A percentile compares a stretch with the other conserved stretches of the same genome.
phyloP scores from a whole-genome alignment of 2,329 filamentous ascomycete species.

The Colletotrichum tanaceti region DNA sequence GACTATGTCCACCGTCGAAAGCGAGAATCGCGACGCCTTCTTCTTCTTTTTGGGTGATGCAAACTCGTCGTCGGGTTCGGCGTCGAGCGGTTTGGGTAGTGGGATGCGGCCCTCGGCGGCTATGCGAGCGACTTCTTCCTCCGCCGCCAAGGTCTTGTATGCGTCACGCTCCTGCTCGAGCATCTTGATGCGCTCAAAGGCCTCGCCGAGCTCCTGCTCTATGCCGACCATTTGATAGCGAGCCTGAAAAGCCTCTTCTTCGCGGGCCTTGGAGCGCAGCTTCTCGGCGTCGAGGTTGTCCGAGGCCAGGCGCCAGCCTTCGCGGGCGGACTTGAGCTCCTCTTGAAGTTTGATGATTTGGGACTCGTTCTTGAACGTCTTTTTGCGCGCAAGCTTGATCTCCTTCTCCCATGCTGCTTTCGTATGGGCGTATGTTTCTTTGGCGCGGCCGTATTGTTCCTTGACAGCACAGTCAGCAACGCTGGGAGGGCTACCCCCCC shows the following conservation, averaged over 20 bases:
- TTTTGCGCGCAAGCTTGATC: slow-evolving; percentile 75
- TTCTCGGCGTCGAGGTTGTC: slow-evolving; percentile 72
- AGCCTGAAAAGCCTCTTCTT: slow-evolving; percentile 76
- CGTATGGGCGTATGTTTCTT: slow-evolving; percentile 75
- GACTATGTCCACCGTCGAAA: slow-evolving; percentile 61
- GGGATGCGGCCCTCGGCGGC: slow-evolving; percentile 78
- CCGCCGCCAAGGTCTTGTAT: slow-evolving; percentile 76
- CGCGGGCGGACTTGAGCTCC: slow-evolving; percentile 73
- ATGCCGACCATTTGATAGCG: slow-evolving; percentile 73
- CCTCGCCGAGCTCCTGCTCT: slow-evolving; percentile 74
- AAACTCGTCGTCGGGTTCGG: slow-evolving; percentile 67
- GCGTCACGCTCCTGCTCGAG: slow-evolving; percentile 81
- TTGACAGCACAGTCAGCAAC: slow-evolving; percentile 49
- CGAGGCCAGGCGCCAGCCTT: slow-evolving; percentile 65
- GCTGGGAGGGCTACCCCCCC: background rate
- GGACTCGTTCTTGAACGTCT: slow-evolving; percentile 80
- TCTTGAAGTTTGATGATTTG: slow-evolving; percentile 77
- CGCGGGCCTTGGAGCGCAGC: slow-evolving; percentile 68
- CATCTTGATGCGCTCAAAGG: slow-evolving; percentile 71
- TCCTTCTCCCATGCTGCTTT: slow-evolving; percentile 80
- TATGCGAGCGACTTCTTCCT: slow-evolving; percentile 78
- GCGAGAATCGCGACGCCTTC: slow-evolving; percentile 57
- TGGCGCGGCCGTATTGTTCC: slow-evolving; percentile 77
- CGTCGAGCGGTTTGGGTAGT: slow-evolving; percentile 64
- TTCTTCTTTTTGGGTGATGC: slow-evolving; percentile 70